These are phyloP conservation scores for Vitis hybrid DNA, from an alignment of 177 flowering plant species.

Conservation along the genomic window DNA sequence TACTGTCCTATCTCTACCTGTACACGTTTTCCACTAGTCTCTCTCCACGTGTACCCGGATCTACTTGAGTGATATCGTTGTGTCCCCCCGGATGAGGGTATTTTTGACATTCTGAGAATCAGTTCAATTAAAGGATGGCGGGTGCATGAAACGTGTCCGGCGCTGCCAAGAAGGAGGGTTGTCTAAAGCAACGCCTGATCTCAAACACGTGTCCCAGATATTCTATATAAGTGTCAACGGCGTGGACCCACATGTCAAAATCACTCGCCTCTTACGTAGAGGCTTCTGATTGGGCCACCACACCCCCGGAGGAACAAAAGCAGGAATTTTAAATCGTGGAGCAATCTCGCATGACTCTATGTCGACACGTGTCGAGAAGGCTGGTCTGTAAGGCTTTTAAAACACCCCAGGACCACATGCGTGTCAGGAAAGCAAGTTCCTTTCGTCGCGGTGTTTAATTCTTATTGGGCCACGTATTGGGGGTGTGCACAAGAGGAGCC, in stretches of 20 bases:
- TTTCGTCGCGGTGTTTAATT: conserved; percentile 10
- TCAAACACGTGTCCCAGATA: conserved; percentile 11
- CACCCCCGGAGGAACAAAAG: conserved; percentile 8
- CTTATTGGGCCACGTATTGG: conserved; percentile 31
- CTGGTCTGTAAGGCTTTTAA: too few relatives aligned
- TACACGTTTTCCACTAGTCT: too few relatives aligned
- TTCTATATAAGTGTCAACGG: conserved; percentile 21
- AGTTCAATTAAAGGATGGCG: background rate
- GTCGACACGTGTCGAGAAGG: conserved; percentile 10
- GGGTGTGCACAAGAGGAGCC: background rate
- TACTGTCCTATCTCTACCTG: too few relatives aligned
- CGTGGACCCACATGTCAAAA: conserved; percentile 22
- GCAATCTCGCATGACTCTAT: background rate
- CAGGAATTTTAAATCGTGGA: conserved; percentile 3
- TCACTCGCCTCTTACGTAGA: conserved; percentile 17
- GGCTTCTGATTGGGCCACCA: conserved; percentile 21
- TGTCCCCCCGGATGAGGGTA: too few relatives aligned
- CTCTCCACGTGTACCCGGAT: too few relatives aligned
- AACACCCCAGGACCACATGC: conserved; percentile 32
- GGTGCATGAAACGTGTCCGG: background rate
- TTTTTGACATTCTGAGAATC: too few relatives aligned
- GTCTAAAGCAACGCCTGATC: too few relatives aligned
- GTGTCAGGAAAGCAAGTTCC: conserved; percentile 29
- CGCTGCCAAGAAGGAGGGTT: background rate
- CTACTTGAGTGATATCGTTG: too few relatives aligned